Base-by-base conservation (phyloP, 768 basidiomycete species). In the Omphalotus guepiniiformis region DNA sequence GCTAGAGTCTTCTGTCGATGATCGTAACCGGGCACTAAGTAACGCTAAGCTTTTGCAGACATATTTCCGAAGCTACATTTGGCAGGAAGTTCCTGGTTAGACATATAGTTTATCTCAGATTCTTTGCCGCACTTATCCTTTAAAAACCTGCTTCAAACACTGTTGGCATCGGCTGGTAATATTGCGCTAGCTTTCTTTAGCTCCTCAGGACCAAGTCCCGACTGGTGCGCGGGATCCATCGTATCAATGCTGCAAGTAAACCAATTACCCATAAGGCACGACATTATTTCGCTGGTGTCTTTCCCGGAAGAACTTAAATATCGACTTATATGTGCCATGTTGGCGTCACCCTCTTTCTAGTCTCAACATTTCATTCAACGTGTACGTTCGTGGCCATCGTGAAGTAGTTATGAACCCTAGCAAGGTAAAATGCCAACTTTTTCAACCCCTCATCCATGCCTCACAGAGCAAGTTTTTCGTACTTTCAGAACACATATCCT, bases 401-500 rank as follows among this genome's bases (percentile, higher is more conserved):
- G 22, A 57, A 56, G 42, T 45, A 49, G 50, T 55, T 59, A 62
- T 63, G 63, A 63, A 58, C 55, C 50, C 50, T 36, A 54, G 42
- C 53, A 50, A 23, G 52, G 50, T 54, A 37, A 39, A 43, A 50
- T 26, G 48, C 34, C 50, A 42, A 42, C 47, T 35, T 39, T 32
- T 36, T 41, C 47, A 41, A 45, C 41, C 44, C 37, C 16, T 40
- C 52, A 48, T 51, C 57, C 50, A 66, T 68, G 63, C 50, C 60
- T 41, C 57, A 66, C 54, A 54, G 60, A 45, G 60, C 60, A 52
- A 61, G 51, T 29, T 50, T 48, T 55, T 25, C 28, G 13, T 23
- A 54, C 47, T 53, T 61, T 42, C 66, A 73, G 57, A 63, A 63
- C 55, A 38, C 45, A 25, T 62, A 65, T 55, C 54, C 69, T 43